Base-by-base conservation (phyloP, 2,329 filamentous ascomycete species). In the Bipolaris victoriae region DNA sequence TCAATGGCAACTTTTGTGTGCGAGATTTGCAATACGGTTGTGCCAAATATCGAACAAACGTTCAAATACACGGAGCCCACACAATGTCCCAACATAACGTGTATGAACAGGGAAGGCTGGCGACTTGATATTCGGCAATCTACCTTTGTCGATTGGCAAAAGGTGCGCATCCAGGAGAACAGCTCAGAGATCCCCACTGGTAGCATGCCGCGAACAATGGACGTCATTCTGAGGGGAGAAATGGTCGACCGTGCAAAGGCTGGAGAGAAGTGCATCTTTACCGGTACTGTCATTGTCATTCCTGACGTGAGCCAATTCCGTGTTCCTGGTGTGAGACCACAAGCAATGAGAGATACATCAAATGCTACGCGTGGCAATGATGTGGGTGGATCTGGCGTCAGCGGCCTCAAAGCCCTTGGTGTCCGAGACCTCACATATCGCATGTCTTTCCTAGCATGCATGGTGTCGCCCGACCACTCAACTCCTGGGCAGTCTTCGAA, bases 71-170 rank as follows among this genome's bases (percentile, higher is more conserved):
- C 94, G 0, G 95, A 99, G 74, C 95, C 95, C 0, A 94, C 92
- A 3, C 92, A 97, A 79, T 99, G 95, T 68, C 94, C 95, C 9
- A 98, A 98, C 72, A 76, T 82, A 24, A 90, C 85, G 6, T 99
- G 95, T 75, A 88, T 88, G 68, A 99, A 99, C 79, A 88, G 95
- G 24, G 81, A 89, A 57, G 92, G 90, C n/a, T 99, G 95, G 95
- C 88, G 92, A 64, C 80, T 99, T n/a, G 94, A 99, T 69, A 97
- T 99, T 70, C 86, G 92, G 41, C 94, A 96, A 76, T 97, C 93
- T 76, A 98, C 93, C 0, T 99, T 99, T 74, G 90, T 99, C 60
- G 95, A 99, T 79, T 99, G 95, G 95, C 95, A 99, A 75, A 98
- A 98, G 76, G 92, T 98, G 22, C 90, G 96, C 62, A 92, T 98